phyloP scores from a whole-genome alignment of 768 basidiomycete species.

The Lactarius indigo region DNA sequence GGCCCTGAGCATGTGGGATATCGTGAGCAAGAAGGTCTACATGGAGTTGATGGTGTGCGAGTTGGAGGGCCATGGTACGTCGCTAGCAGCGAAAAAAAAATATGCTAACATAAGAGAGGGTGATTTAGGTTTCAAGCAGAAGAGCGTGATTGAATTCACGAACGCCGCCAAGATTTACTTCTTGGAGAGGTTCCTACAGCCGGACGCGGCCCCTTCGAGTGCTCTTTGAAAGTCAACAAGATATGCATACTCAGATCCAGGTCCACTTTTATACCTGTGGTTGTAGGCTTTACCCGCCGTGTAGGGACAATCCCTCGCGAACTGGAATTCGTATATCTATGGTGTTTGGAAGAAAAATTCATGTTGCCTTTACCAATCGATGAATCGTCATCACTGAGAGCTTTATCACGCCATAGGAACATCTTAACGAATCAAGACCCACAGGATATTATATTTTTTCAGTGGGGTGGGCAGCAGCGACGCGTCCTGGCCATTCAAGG shows the following conservation, averaged over 20 bases:
- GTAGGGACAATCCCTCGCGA: background rate
- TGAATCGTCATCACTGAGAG: background rate
- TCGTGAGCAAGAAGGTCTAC: conserved; percentile 31
- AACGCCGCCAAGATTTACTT: conserved; percentile 40
- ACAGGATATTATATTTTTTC: background rate
- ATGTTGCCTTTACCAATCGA: background rate
- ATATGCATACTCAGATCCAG: background rate
- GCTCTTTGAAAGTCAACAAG: background rate
- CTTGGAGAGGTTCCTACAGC: conserved; percentile 36
- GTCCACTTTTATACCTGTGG: background rate
- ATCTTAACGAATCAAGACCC: background rate
- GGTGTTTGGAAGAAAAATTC: background rate
- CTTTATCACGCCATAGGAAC: background rate
- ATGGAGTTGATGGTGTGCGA: conserved; percentile 40
- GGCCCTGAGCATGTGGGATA: conserved; percentile 38
- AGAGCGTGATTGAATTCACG: conserved; percentile 42
- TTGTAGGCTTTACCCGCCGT: background rate
- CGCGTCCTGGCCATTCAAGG: conserved; percentile 14
- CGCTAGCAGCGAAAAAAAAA: background rate
- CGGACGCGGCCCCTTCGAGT: conserved; percentile 10
- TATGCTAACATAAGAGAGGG: background rate
- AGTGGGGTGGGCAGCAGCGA: conserved; percentile 17
- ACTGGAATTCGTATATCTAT: background rate
- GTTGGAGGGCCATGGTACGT: conserved; percentile 42
- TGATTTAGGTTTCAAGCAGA: conserved; percentile 39